A percentile compares a stretch with the other conserved stretches of the same genome.
Evolutionary conservation across 1,139 yeast species (phyloP).

Genomic region (Hansenula sp.): DNA sequence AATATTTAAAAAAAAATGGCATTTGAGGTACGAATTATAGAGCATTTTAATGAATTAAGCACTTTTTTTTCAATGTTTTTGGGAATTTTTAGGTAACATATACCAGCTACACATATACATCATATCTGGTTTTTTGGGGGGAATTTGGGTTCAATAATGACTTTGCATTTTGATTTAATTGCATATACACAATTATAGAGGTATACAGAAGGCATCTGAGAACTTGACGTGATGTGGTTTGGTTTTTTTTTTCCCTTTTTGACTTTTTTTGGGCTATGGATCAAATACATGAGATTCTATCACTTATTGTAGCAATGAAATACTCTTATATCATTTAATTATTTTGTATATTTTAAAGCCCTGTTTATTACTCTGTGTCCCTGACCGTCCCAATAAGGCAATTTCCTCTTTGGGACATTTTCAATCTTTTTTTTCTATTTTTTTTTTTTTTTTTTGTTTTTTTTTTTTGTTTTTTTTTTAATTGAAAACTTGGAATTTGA

Average conservation of each 20-base stretch:
- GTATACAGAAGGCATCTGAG: no score
- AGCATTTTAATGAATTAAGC: slow-evolving; percentile 4
- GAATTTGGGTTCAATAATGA: no score
- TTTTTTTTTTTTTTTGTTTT: neutral
- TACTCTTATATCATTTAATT: neutral
- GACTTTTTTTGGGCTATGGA: slow-evolving; percentile 11
- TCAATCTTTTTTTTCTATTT: neutral
- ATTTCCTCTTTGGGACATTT: neutral
- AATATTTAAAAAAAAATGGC: slow-evolving; percentile 19
- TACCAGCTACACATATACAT: no score
- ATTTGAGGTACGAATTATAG: slow-evolving; percentile 16
- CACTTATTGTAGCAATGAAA: no score
- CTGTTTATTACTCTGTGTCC: neutral
- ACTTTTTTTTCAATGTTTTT: slow-evolving; percentile 4
- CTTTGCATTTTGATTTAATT: no score
- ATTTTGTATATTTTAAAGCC: neutral
- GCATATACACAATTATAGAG: no score
- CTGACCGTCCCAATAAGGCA: neutral
- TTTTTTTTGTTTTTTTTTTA: neutral
- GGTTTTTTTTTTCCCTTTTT: slow-evolving; percentile 6
- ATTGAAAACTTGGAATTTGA: neutral
- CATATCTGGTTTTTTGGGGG: neutral
- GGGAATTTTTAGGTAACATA: slow-evolving; percentile 1
- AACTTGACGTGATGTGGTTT: neutral
- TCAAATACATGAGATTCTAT: neutral